Evolutionary conservation across 345 rosid genomes (phyloP).

Genomic region (Salix arbutifolia): DNA sequence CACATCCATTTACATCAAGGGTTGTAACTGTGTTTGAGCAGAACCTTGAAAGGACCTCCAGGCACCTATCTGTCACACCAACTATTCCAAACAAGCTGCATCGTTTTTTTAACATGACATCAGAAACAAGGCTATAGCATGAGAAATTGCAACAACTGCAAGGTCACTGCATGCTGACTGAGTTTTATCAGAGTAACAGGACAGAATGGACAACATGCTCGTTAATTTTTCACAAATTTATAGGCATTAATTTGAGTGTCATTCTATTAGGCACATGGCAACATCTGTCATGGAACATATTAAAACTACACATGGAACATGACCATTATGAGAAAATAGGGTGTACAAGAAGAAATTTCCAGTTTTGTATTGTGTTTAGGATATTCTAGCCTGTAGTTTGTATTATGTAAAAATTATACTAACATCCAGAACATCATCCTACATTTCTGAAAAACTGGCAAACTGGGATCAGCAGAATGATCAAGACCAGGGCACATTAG

Average conservation of each 20-base stretch:
- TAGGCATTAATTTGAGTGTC: not conserved
- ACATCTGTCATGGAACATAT: not conserved
- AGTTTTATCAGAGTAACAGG: not conserved
- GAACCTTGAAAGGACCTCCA: constrained; percentile 62
- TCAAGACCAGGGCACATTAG: not conserved
- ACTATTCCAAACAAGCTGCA: constrained; percentile 94
- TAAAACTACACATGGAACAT: not conserved
- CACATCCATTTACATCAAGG: constrained; percentile 90
- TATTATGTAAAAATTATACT: not conserved
- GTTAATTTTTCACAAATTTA: not conserved
- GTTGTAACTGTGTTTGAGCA: constrained; percentile 71
- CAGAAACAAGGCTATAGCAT: constrained; percentile 12
- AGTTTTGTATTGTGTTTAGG: not conserved
- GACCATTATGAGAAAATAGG: not conserved
- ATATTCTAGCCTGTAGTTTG: not conserved
- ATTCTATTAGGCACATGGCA: not conserved
- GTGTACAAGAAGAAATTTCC: not conserved
- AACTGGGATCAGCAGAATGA: not conserved
- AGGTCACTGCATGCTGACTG: not conserved
- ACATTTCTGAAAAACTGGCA: not conserved
- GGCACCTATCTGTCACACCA: constrained; percentile 79
- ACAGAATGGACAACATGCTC: not conserved
- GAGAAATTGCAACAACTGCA: not conserved
- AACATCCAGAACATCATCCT: not conserved
- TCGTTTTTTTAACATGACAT: constrained; percentile 2